A percentile compares a stretch with the other conserved stretches of the same genome.
These are phyloP conservation scores for Pisolithus orientalis DNA, from an alignment of 768 basidiomycete species.

Conservation along the genomic window DNA sequence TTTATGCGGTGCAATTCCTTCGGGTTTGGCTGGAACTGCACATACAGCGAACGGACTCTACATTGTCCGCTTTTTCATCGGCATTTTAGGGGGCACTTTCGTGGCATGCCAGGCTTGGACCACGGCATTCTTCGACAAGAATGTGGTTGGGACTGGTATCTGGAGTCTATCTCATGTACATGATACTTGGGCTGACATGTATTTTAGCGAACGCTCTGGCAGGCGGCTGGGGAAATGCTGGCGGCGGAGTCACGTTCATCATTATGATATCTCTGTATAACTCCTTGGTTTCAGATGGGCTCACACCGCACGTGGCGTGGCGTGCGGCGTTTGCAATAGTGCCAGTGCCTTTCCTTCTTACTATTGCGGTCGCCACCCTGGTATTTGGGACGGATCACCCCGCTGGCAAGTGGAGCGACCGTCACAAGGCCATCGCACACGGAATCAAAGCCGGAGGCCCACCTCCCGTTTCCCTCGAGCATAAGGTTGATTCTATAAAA, in stretches of 20 bases:
- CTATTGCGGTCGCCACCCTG: slow-evolving; percentile 34
- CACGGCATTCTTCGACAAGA: slow-evolving; percentile 53
- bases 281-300: slow-evolving; percentile 29
- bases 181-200: background rate
- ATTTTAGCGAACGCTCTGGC: slow-evolving; percentile 47
- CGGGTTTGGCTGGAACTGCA: slow-evolving; percentile 50
- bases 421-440: slow-evolving; percentile 34
- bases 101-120: slow-evolving; percentile 60
- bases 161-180: background rate
- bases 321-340: slow-evolving; percentile 49
- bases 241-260: slow-evolving; percentile 47
- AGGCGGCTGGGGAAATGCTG: slow-evolving; percentile 48
- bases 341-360: slow-evolving; percentile 46
- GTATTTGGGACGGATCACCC: slow-evolving; percentile 50
- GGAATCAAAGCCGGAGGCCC: slow-evolving; percentile 1
- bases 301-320: slow-evolving; percentile 43
- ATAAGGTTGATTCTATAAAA: slow-evolving; percentile 23
- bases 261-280: slow-evolving; percentile 52
- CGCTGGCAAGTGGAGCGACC: slow-evolving; percentile 44
- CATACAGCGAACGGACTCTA: slow-evolving; percentile 35
- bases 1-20: slow-evolving; percentile 51
- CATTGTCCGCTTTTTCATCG: slow-evolving; percentile 50
- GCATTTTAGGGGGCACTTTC: slow-evolving; percentile 55
- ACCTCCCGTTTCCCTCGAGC: slow-evolving; percentile 16
- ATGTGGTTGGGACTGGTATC: slow-evolving; percentile 32